These are phyloP conservation scores for Collybiopsis luxurians DNA, from an alignment of 768 basidiomycete genomes.

Conservation along the genomic window DNA sequence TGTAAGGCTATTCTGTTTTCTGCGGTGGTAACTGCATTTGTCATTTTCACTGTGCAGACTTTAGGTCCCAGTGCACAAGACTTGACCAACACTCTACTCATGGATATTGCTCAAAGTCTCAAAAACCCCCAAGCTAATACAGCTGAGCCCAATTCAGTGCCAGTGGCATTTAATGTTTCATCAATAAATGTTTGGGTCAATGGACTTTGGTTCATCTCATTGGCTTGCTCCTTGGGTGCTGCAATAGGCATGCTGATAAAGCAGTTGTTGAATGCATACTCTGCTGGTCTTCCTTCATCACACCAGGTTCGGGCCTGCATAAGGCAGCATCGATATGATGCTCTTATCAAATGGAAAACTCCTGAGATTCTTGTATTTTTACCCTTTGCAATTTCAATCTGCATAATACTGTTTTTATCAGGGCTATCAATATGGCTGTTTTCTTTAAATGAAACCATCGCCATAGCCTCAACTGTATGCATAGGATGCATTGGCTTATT, in stretches of 20 bases:
- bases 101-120: conserved; percentile 7
- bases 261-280: conserved; percentile 15
- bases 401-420: conserved; percentile 17
- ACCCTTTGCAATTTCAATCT: conserved; percentile 16
- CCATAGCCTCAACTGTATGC: conserved; percentile 11
- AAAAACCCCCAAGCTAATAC: not conserved
- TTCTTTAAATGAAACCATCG: conserved; percentile 12
- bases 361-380: conserved; percentile 14
- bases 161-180: conserved; percentile 6
- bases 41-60: conserved; percentile 8
- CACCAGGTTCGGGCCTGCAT: conserved; percentile 9
- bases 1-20: conserved; percentile 17
- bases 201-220: conserved; percentile 16
- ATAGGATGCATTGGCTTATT: conserved; percentile 12
- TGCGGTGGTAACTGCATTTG: conserved; percentile 16
- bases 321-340: conserved; percentile 16
- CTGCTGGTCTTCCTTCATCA: conserved; percentile 10
- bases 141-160: not conserved
- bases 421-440: conserved; percentile 18
- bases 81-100: conserved; percentile 11
- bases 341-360: conserved; percentile 16
- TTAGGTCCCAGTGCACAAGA: conserved; percentile 14
- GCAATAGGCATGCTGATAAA: conserved; percentile 17
- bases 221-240: conserved; percentile 14
- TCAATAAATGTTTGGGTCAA: conserved; percentile 16